phyloP scores from a whole-genome alignment of 78 protist genomes.

The Dictyostelium firmibasis region DNA sequence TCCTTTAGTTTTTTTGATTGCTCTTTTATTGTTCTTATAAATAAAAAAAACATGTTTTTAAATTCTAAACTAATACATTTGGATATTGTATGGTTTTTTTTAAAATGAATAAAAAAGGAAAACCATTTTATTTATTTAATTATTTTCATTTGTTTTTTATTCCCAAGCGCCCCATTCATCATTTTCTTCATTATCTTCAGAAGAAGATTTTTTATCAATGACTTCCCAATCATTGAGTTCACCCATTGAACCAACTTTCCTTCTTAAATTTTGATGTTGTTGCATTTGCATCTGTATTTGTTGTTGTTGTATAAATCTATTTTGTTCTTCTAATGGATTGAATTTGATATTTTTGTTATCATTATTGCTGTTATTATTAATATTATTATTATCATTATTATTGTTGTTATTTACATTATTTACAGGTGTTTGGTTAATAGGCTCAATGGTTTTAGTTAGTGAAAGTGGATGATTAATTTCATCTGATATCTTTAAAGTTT shows the following conservation, averaged over 20 bases:
- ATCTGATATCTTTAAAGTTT: neutral
- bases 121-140: neutral
- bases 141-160: neutral
- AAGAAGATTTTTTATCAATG: neutral
- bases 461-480: neutral
- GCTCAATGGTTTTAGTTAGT: neutral
- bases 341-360: neutral
- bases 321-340: neutral
- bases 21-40: no score
- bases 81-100: no score
- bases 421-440: neutral
- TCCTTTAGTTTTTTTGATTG: no score
- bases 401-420: neutral
- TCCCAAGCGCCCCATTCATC: conserved; percentile 6
- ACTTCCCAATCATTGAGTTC: neutral
- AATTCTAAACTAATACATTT: no score
- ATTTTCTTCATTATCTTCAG: neutral
- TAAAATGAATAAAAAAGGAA: no score
- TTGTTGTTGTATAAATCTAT: neutral
- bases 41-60: no score
- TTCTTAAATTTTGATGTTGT: conserved; percentile 3
- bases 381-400: neutral
- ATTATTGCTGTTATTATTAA: neutral
- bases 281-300: neutral
- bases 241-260: neutral